Evolutionary conservation across 208 protist genomes (phyloP).

Genomic region (Vickermania ingenoplastis): DNA sequence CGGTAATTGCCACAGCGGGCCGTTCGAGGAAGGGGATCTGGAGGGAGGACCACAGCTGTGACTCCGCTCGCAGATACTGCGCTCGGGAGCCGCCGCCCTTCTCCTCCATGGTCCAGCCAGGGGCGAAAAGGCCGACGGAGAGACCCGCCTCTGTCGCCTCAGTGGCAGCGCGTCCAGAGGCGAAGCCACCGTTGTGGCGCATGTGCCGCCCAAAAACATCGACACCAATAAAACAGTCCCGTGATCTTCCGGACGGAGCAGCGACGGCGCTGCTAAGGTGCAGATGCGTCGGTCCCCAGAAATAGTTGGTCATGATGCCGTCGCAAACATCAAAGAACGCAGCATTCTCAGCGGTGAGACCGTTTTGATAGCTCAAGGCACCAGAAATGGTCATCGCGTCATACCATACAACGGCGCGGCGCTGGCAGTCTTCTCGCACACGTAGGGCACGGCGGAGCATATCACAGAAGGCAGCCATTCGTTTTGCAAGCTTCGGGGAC

Average conservation of each 20-base stretch:
- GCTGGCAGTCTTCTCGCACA: not conserved
- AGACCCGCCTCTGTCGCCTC: slow-evolving; percentile 14
- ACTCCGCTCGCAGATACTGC: slow-evolving; percentile 36
- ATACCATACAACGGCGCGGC: slow-evolving; percentile 79
- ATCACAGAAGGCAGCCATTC: slow-evolving; percentile 39
- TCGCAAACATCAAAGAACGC: slow-evolving; percentile 73
- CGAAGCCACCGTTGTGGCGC: slow-evolving; percentile 71
- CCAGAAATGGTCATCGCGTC: slow-evolving; percentile 71
- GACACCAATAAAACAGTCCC: slow-evolving; percentile 72
- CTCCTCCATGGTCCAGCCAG: slow-evolving; percentile 76
- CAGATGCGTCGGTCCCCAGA: slow-evolving; percentile 54
- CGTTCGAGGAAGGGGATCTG: slow-evolving; percentile 22
- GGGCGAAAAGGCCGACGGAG: slow-evolving; percentile 86
- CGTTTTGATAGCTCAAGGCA: slow-evolving; percentile 65
- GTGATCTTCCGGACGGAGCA: slow-evolving; percentile 7
- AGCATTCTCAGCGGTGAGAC: slow-evolving; percentile 61
- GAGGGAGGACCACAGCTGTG: slow-evolving; percentile 39
- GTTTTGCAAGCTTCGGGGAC: slow-evolving; percentile 21
- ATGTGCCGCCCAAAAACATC: slow-evolving; percentile 78
- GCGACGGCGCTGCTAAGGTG: slow-evolving; percentile 18
- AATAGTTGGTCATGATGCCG: slow-evolving; percentile 88
- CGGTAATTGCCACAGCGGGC: not conserved
- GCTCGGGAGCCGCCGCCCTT: slow-evolving; percentile 28
- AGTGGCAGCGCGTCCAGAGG: slow-evolving; percentile 34
- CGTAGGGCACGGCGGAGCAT: slow-evolving; percentile 36